Conservation (phyloP, 2,329 filamentous ascomycete genomes). For the Talaromyces sp. region DNA sequence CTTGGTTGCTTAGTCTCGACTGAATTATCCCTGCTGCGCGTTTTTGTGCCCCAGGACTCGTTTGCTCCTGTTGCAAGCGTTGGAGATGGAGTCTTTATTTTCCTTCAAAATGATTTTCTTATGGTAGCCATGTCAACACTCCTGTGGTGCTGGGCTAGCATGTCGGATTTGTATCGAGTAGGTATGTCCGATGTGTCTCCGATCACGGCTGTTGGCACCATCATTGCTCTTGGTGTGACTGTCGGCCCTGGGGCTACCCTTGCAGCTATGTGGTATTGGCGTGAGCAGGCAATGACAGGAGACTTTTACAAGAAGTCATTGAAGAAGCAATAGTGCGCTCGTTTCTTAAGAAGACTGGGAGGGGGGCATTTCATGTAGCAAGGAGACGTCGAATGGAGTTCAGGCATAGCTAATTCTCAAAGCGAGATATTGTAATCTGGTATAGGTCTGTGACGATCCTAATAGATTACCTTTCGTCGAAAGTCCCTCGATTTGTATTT, state of each 20-base stretch:
- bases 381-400: too few species aligned
- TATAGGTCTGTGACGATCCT: too few species aligned
- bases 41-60: slow-evolving; percentile 14
- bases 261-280: slow-evolving; percentile 19
- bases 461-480: too few species aligned
- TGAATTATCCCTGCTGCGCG: slow-evolving; percentile 11
- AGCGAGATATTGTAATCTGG: too few species aligned
- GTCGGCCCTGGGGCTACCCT: slow-evolving; percentile 19
- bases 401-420: too few species aligned
- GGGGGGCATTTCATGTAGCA: too few species aligned
- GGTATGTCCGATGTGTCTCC: slow-evolving; percentile 13
- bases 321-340: background rate
- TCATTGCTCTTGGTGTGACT: slow-evolving; percentile 1
- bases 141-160: slow-evolving; percentile 16
- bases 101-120: slow-evolving; percentile 22
- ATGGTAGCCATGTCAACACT: slow-evolving; percentile 16
- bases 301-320: background rate
- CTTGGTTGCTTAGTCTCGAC: background rate
- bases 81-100: slow-evolving; percentile 17
- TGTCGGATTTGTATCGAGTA: slow-evolving; percentile 19
- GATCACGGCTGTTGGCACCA: slow-evolving; percentile 5
- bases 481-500: background rate
- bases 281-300: slow-evolving; percentile 14
- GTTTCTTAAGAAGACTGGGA: too few species aligned
- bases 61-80: slow-evolving; percentile 10